Conservation (phyloP, 129 eudicot genomes). For the Flaveria trinervia region DNA sequence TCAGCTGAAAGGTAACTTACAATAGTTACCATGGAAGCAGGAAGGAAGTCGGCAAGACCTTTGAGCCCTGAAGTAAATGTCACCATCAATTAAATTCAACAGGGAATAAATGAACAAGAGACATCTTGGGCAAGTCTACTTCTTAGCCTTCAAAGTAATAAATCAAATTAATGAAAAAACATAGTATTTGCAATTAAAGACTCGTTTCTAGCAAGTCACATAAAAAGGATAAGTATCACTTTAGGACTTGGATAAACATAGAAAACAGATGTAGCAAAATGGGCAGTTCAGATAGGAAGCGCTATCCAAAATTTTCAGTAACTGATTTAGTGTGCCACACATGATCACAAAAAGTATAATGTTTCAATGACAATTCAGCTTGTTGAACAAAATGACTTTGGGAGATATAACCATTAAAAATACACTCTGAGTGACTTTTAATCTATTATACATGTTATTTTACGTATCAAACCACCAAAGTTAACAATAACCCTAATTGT, state of each 20-base stretch:
- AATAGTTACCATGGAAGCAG: conserved; percentile 90
- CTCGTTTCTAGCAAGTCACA: too few species aligned
- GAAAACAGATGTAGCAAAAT: too few species aligned
- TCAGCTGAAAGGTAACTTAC: conserved; percentile 96
- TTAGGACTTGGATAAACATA: too few species aligned
- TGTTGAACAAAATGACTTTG: not conserved
- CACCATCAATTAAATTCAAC: not conserved
- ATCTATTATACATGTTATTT: not conserved
- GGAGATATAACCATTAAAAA: not conserved
- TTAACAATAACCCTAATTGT: not conserved
- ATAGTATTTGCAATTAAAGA: too few species aligned
- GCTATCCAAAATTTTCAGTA: too few species aligned
- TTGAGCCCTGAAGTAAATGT: conserved; percentile 67
- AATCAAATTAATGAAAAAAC: too few species aligned
- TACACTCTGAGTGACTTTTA: not conserved
- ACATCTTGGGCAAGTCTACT: too few species aligned
- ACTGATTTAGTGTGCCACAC: not conserved
- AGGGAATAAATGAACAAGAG: not conserved
- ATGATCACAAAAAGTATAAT: not conserved
- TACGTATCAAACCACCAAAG: not conserved
- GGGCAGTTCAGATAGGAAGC: too few species aligned
- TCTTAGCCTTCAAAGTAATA: too few species aligned
- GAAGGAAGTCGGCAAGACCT: conserved; percentile 92
- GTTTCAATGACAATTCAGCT: not conserved
- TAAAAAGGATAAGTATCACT: too few species aligned